These are phyloP conservation scores for Candida ponderosae DNA, from an alignment of 805 yeast species.

Conservation along the genomic window DNA sequence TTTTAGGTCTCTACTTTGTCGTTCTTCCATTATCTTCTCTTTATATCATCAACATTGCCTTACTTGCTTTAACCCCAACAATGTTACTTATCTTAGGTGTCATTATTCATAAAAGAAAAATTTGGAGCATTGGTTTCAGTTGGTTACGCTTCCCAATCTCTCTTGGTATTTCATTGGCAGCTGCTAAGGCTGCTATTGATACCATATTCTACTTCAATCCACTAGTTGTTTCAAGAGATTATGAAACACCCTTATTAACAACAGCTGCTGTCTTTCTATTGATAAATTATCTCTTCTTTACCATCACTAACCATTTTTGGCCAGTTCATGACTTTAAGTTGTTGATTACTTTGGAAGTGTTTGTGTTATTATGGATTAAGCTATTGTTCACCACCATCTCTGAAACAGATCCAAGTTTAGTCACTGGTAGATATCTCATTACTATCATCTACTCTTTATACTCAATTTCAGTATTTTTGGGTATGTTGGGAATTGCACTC, in stretches of 20 bases:
- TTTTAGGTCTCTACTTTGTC: conserved; percentile 51
- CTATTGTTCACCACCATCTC: conserved; percentile 44
- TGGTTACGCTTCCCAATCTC: conserved; percentile 58
- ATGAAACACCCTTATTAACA: conserved; percentile 40
- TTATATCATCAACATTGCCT: conserved; percentile 41
- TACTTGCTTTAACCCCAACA: conserved; percentile 50
- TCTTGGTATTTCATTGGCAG: conserved; percentile 33
- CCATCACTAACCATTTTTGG: conserved; percentile 23
- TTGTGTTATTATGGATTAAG: conserved; percentile 48
- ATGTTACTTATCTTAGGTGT: conserved; percentile 37
- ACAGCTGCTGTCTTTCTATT: conserved; percentile 40
- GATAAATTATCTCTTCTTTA: conserved; percentile 49
- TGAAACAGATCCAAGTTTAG: conserved; percentile 33
- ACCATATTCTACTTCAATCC: conserved; percentile 38
- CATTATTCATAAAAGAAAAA: conserved; percentile 38
- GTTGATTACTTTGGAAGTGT: conserved; percentile 44
- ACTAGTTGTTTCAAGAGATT: conserved; percentile 42
- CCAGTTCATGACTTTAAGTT: conserved; percentile 57
- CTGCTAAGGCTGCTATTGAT: conserved; percentile 28
- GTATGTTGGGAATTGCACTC: conserved; percentile 34
- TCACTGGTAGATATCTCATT: conserved; percentile 42
- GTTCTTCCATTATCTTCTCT: conserved; percentile 42
- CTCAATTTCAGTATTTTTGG: conserved; percentile 41
- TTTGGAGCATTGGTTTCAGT: conserved; percentile 39
- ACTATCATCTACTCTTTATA: conserved; percentile 38